These are phyloP conservation scores for Solanum boliviense DNA, from an alignment of 257 asterid species.

Conservation along the genomic window DNA sequence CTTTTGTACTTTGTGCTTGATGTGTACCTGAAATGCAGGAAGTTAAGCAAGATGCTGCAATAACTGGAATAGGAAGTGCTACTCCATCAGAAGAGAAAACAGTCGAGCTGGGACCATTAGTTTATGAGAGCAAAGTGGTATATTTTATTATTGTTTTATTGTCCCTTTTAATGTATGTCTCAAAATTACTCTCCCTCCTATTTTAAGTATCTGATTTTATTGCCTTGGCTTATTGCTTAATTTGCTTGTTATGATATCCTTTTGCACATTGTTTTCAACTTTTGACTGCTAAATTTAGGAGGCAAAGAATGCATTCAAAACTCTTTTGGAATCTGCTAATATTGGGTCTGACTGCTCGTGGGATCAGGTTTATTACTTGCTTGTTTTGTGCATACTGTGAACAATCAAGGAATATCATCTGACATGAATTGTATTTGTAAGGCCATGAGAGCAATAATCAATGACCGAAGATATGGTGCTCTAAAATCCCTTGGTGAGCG, in stretches of 20 bases:
- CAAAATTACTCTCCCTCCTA: neutral
- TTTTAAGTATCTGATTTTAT: neutral
- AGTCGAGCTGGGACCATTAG: conserved; percentile 40
- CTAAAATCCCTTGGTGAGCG: conserved; percentile 75
- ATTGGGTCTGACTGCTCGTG: conserved; percentile 87
- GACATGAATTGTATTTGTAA: conserved; percentile 16
- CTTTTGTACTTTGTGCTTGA: neutral
- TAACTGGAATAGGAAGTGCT: conserved; percentile 27
- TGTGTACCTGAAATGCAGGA: conserved; percentile 33
- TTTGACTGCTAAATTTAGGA: conserved; percentile 34
- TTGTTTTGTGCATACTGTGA: neutral
- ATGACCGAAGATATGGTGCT: conserved; percentile 81
- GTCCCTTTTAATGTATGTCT: neutral
- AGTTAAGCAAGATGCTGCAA: conserved; percentile 24
- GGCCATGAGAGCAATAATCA: conserved; percentile 88
- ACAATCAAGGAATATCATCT: conserved; percentile 6
- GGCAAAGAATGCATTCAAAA: conserved; percentile 77
- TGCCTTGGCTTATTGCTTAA: neutral
- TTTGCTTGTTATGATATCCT: neutral
- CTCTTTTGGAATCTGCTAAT: conserved; percentile 63
- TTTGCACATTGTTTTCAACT: neutral
- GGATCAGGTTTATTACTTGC: conserved; percentile 63
- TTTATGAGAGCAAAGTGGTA: conserved; percentile 85
- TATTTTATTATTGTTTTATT: neutral
- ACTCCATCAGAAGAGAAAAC: conserved; percentile 46